Evolutionary conservation across 108 stramenopile species (phyloP).

Genomic region (Schizochytrium sp.): DNA sequence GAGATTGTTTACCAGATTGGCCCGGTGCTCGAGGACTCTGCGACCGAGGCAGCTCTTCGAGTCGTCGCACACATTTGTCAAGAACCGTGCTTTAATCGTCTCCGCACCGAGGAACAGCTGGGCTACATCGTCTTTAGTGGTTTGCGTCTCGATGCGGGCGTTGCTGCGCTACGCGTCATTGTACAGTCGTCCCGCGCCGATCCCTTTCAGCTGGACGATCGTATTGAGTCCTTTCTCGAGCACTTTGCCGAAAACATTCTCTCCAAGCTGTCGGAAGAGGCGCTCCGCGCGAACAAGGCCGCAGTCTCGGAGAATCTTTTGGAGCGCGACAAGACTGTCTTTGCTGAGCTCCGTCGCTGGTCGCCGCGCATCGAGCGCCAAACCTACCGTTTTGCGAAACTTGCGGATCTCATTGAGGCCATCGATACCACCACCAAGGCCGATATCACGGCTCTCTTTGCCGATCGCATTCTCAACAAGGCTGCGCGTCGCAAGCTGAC

Average conservation of each 20-base stretch:
- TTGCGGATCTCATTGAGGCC: not conserved
- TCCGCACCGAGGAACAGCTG: slow-evolving; percentile 54
- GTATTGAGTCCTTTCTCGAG: slow-evolving; percentile 24
- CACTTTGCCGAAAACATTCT: not conserved
- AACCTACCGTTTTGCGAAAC: not conserved
- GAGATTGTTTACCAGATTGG: slow-evolving; percentile 20
- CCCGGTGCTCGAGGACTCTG: not conserved
- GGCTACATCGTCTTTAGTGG: slow-evolving; percentile 44
- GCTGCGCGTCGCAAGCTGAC: not conserved
- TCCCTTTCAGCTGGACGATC: slow-evolving; percentile 16
- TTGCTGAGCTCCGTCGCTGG: slow-evolving; percentile 3
- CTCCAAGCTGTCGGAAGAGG: not conserved
- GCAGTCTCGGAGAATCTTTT: slow-evolving; percentile 13
- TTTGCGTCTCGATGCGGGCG: not conserved
- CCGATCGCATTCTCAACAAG: not conserved
- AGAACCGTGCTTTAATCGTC: slow-evolving; percentile 45
- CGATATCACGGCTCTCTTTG: not conserved
- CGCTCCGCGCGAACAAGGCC: not conserved
- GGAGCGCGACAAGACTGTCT: slow-evolving; percentile 27
- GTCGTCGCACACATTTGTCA: slow-evolving; percentile 29
- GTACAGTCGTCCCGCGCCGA: slow-evolving; percentile 18
- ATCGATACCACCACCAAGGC: not conserved
- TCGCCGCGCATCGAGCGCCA: not conserved
- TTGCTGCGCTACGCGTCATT: not conserved
- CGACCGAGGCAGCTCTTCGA: not conserved